Percentiles rank a stretch among this genome's conserved stretches.
These are phyloP conservation scores for Amphibolis antarctica DNA, from an alignment of 106 monocot genomes.

Conservation along the genomic window DNA sequence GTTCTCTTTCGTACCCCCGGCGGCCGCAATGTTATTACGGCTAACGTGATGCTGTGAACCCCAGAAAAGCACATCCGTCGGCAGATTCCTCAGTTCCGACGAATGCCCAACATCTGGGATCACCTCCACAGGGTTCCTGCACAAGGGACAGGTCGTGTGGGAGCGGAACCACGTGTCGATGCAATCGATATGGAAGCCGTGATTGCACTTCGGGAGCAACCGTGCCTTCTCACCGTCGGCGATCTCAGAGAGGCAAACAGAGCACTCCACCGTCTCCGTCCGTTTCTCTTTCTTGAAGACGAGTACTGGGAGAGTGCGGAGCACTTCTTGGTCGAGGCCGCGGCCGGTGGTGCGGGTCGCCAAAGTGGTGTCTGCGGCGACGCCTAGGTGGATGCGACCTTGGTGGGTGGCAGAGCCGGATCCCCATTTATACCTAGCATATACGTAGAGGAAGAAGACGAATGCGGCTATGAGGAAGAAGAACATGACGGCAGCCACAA, in stretches of 20 bases:
- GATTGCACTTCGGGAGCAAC: slow-evolving; percentile 16
- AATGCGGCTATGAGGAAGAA: neutral
- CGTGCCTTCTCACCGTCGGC: slow-evolving; percentile 10
- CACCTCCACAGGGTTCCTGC: neutral
- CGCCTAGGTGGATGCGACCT: neutral
- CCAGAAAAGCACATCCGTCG: neutral
- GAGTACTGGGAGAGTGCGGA: neutral
- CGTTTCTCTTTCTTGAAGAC: neutral
- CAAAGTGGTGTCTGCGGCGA: neutral
- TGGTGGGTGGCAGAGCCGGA: neutral
- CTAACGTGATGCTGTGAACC: neutral
- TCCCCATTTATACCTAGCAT: neutral
- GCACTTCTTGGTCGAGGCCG: neutral
- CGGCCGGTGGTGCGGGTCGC: neutral
- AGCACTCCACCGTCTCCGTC: slow-evolving; percentile 9
- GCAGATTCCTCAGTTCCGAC: neutral
- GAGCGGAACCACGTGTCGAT: slow-evolving; percentile 15
- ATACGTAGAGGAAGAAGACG: neutral
- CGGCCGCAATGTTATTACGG: too few species aligned
- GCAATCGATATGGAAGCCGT: slow-evolving; percentile 19
- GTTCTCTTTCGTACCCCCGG: neutral
- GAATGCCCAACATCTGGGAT: neutral
- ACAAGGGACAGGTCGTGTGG: slow-evolving; percentile 3
- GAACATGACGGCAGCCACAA: neutral
- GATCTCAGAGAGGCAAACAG: slow-evolving; percentile 12